These are phyloP conservation scores for Skeletonema grethae DNA, from an alignment of 108 stramenopile genomes.

Conservation along the genomic window DNA sequence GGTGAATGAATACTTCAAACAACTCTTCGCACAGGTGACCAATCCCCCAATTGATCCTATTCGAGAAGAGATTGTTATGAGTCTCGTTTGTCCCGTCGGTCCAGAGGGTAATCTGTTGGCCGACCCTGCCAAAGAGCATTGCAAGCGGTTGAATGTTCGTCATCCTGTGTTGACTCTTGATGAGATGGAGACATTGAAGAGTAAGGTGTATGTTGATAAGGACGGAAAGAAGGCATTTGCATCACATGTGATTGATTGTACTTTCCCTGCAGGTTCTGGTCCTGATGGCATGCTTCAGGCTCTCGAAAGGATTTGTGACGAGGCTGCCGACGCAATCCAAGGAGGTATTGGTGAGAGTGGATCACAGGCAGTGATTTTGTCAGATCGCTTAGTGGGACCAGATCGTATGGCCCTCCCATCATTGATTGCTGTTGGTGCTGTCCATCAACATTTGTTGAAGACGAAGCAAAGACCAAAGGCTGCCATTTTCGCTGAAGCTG, in stretches of 20 bases:
- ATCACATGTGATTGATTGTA: conserved; percentile 86
- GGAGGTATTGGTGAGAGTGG: conserved; percentile 79
- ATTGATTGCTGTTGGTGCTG: conserved; percentile 93
- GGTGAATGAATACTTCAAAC: conserved; percentile 97
- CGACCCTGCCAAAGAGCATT: conserved; percentile 72
- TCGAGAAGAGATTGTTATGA: conserved; percentile 98
- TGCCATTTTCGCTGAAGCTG: conserved; percentile 95
- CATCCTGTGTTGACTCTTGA: conserved; percentile 92
- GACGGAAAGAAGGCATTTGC: conserved; percentile 78
- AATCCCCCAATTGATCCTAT: conserved; percentile 99
- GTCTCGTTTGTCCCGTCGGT: conserved; percentile 95
- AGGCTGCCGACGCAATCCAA: conserved; percentile 91
- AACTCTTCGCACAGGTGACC: conserved; percentile 98
- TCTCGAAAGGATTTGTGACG: conserved; percentile 91
- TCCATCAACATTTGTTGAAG: conserved; percentile 95
- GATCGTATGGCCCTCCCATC: conserved; percentile 93
- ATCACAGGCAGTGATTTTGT: conserved; percentile 88
- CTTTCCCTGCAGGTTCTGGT: conserved; percentile 88
- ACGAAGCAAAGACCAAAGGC: conserved; percentile 94
- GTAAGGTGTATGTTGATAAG: conserved; percentile 64
- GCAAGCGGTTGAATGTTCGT: conserved; percentile 84
- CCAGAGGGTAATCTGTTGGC: conserved; percentile 91
- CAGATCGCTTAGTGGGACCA: conserved; percentile 86
- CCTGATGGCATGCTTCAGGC: conserved; percentile 93
- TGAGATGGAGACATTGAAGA: conserved; percentile 93